Conservation (phyloP, 345 rosid genomes). For the Leavenworthia alabamica region DNA sequence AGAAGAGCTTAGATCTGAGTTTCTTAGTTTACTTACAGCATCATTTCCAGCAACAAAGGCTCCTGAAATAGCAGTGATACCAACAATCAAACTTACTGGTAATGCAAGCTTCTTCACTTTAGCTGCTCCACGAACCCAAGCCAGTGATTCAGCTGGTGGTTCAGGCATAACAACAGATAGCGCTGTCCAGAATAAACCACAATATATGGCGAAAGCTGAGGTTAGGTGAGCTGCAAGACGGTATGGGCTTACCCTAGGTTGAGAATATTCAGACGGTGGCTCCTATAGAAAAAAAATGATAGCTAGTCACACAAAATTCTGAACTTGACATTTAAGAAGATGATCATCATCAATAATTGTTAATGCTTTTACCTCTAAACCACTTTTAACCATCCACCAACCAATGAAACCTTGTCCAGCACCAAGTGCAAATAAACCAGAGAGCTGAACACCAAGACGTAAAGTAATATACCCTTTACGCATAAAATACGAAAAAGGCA, state of each 20-base stretch:
- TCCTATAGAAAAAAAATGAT: slow-evolving; percentile 44
- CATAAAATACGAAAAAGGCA: slow-evolving; percentile 88
- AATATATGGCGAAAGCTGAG: slow-evolving; percentile 83
- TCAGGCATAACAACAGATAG: slow-evolving; percentile 91
- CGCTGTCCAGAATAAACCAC: slow-evolving; percentile 92
- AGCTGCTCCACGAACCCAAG: slow-evolving; percentile 81
- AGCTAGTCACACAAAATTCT: slow-evolving; percentile 5
- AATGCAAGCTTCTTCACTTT: slow-evolving; percentile 76
- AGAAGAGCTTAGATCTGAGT: background rate
- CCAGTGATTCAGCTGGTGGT: slow-evolving; percentile 79
- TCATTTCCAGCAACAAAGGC: slow-evolving; percentile 98
- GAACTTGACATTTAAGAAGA: background rate
- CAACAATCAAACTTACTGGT: slow-evolving; percentile 77
- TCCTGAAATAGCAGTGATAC: slow-evolving; percentile 82
- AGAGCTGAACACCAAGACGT: slow-evolving; percentile 70
- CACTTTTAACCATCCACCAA: slow-evolving; percentile 99
- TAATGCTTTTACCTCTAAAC: slow-evolving; percentile 67
- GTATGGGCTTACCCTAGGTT: slow-evolving; percentile 93
- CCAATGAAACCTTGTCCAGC: slow-evolving; percentile 97
- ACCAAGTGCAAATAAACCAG: slow-evolving; percentile 83
- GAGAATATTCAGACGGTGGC: slow-evolving; percentile 75
- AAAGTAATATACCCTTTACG: slow-evolving; percentile 80
- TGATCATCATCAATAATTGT: background rate
- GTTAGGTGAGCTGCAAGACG: slow-evolving; percentile 94
- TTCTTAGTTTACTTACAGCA: slow-evolving; percentile 48